Evolutionary conservation across 1,284 basidiomycete genomes (phyloP).

Genomic region (Pseudozyma hubeiensis): DNA sequence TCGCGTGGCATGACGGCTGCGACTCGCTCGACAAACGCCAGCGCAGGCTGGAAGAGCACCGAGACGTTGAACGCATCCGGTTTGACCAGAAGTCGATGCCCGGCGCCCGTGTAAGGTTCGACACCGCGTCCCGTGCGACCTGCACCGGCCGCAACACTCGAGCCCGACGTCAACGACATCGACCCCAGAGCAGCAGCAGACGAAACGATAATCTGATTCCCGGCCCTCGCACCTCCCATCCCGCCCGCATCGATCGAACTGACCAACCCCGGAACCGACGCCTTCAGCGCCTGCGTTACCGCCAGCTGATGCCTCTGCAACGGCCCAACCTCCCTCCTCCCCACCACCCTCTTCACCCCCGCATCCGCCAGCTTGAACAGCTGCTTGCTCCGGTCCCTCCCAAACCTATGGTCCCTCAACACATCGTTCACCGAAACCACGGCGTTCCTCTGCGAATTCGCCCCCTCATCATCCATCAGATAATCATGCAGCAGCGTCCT

Average conservation of each 20-base stretch:
- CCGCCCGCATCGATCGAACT: constrained; percentile 37
- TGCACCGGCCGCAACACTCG: background rate
- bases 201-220: constrained; percentile 34
- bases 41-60: constrained; percentile 90
- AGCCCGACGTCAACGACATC: background rate
- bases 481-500: constrained; percentile 89
- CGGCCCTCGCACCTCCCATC: constrained; percentile 1
- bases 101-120: constrained; percentile 70
- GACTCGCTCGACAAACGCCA: constrained; percentile 82
- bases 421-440: constrained; percentile 94
- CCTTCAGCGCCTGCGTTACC: constrained; percentile 83
- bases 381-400: constrained; percentile 56
- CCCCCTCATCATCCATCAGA: constrained; percentile 86
- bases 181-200: constrained; percentile 6
- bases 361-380: constrained; percentile 88
- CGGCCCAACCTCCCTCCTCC: constrained; percentile 72
- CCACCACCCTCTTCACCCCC: constrained; percentile 12
- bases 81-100: constrained; percentile 85
- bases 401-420: constrained; percentile 70
- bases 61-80: constrained; percentile 96
- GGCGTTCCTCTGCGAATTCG: constrained; percentile 81
- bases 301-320: constrained; percentile 85
- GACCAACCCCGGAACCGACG: constrained; percentile 93
- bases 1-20: constrained; percentile 58
- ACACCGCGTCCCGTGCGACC: constrained; percentile 12